Percentiles rank a stretch among this genome's conserved stretches.
Conservation (phyloP, 2,329 filamentous ascomycete species). For the Zymoseptoria ardabiliae region DNA sequence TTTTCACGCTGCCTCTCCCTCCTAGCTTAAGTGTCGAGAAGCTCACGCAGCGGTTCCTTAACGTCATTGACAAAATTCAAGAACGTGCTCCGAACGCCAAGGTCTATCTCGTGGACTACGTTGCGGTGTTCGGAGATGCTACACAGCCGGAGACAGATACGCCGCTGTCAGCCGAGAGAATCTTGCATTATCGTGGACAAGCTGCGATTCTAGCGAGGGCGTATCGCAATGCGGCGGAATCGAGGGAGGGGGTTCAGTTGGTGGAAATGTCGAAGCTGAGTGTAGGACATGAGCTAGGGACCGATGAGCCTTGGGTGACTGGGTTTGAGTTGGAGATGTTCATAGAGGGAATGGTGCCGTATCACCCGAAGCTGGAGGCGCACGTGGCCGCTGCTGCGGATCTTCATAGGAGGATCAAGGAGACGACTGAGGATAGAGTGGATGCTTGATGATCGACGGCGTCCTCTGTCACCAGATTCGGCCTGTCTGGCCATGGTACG, state of each 20-base stretch:
- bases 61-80: slow-evolving; percentile 7
- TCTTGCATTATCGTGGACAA: slow-evolving; percentile 1
- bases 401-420: neutral
- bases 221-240: slow-evolving; percentile 5
- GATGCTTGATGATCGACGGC: neutral
- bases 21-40: neutral
- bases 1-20: neutral
- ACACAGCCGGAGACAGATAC: slow-evolving; percentile 1
- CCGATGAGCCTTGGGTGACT: slow-evolving; percentile 8
- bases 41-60: slow-evolving; percentile 4
- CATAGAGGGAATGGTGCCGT: slow-evolving; percentile 3
- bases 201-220: slow-evolving; percentile 2
- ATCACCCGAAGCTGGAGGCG: slow-evolving; percentile 11
- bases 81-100: slow-evolving; percentile 4
- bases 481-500: neutral
- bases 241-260: slow-evolving; percentile 3
- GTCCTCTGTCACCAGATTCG: neutral
- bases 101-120: slow-evolving; percentile 12
- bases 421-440: neutral
- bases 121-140: slow-evolving; percentile 7
- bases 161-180: slow-evolving; percentile 3
- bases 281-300: slow-evolving; percentile 9
- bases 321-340: slow-evolving; percentile 5
- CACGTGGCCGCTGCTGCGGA: slow-evolving; percentile 8
- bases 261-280: slow-evolving; percentile 9